These are phyloP conservation scores for Auricularia cornea DNA, from an alignment of 768 basidiomycete species.

Conservation along the genomic window DNA sequence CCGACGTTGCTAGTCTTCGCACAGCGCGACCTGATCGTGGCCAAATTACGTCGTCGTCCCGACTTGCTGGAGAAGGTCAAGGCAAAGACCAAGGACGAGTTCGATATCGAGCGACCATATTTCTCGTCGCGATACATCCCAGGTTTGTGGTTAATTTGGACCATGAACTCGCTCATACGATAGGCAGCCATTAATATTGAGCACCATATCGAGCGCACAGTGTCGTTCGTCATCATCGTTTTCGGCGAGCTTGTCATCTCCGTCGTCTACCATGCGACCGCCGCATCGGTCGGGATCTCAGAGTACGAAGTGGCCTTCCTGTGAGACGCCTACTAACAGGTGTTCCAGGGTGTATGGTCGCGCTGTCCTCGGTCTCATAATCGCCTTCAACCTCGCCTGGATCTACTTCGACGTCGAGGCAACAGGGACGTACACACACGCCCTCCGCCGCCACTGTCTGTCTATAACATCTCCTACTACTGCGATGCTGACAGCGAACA, in stretches of 20 bases:
- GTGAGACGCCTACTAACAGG: not conserved
- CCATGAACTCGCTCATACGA: not conserved
- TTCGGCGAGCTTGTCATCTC: slow-evolving; percentile 14
- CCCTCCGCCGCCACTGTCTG: slow-evolving; percentile 5
- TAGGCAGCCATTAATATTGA: slow-evolving; percentile 25
- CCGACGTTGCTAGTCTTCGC: slow-evolving; percentile 8
- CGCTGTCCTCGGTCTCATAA: slow-evolving; percentile 7
- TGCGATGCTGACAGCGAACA: not conserved
- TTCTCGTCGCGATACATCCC: not conserved
- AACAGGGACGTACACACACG: slow-evolving; percentile 4
- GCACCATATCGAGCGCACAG: slow-evolving; percentile 24
- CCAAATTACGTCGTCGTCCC: not conserved
- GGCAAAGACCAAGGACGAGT: not conserved
- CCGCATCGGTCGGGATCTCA: not conserved
- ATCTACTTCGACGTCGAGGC: slow-evolving; percentile 7
- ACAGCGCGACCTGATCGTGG: not conserved
- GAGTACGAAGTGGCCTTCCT: not conserved
- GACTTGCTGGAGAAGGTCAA: not conserved
- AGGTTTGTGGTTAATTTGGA: not conserved
- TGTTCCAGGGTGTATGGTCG: slow-evolving; percentile 2
- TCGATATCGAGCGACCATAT: not conserved
- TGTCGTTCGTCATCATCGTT: slow-evolving; percentile 26
- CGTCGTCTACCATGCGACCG: slow-evolving; percentile 7
- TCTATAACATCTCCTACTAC: not conserved
- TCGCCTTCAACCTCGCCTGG: slow-evolving; percentile 8